Conservation (phyloP, 306 rosid species). For the Medicago arabica region DNA sequence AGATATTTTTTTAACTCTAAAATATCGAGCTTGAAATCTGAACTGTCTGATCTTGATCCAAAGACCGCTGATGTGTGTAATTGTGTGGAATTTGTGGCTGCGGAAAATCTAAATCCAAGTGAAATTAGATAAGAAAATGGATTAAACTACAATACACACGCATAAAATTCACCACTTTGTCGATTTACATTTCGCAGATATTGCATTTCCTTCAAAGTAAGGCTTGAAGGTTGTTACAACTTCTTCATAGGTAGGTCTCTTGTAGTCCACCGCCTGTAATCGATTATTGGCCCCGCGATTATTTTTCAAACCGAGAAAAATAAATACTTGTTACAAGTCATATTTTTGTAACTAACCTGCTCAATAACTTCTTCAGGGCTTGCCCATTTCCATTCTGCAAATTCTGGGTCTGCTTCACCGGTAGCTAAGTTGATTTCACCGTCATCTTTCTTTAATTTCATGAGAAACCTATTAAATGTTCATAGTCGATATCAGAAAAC, state of each 20-base stretch:
- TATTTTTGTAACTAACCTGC: constrained; percentile 63
- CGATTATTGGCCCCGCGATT: constrained; percentile 30
- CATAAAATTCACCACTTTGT: constrained; percentile 79
- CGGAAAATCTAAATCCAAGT: background rate
- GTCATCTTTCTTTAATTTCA: constrained; percentile 76
- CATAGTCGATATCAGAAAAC: constrained; percentile 34
- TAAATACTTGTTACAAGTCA: background rate
- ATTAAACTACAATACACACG: constrained; percentile 47
- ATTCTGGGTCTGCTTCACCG: constrained; percentile 91
- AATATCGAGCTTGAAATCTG: background rate
- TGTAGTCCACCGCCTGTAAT: constrained; percentile 95
- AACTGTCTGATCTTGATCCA: background rate
- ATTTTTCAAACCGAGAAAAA: constrained; percentile 16
- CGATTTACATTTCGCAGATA: constrained; percentile 84
- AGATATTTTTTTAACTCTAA: background rate
- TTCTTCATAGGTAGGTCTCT: constrained; percentile 94
- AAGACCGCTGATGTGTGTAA: background rate
- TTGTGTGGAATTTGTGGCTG: background rate
- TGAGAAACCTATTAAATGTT: constrained; percentile 73
- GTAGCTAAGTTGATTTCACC: constrained; percentile 81
- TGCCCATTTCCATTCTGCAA: constrained; percentile 99
- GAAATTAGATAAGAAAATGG: constrained; percentile 48
- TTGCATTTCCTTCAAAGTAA: constrained; percentile 61
- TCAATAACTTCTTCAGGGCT: constrained; percentile 84
- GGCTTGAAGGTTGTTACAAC: constrained; percentile 82